Evolutionary conservation across 1,284 basidiomycete species (phyloP).

Genomic region (Pholiota adiposa): DNA sequence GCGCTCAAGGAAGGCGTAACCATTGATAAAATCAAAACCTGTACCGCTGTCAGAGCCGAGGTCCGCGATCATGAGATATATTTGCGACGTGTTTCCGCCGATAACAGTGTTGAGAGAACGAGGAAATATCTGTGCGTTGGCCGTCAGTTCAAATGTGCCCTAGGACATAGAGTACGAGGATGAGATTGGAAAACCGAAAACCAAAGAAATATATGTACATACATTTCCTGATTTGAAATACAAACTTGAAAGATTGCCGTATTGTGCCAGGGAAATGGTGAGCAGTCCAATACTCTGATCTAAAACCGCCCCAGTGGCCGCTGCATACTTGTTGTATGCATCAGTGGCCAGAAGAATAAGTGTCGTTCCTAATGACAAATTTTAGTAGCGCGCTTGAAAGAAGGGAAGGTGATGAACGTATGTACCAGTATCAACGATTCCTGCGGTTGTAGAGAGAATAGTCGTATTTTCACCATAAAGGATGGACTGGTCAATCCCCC

Average conservation of each 20-base stretch:
- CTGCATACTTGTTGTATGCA: constrained; percentile 50
- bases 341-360: constrained; percentile 41
- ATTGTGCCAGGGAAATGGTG: constrained; percentile 55
- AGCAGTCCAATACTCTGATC: constrained; percentile 60
- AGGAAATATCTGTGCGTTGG: constrained; percentile 71
- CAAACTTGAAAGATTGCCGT: constrained; percentile 52
- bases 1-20: constrained; percentile 60
- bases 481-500: constrained; percentile 65
- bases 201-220: neutral
- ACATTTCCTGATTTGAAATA: constrained; percentile 56
- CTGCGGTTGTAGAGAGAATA: constrained; percentile 54
- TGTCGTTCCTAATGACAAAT: constrained; percentile 43
- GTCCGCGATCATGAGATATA: constrained; percentile 56
- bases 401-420: no score
- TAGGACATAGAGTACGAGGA: constrained; percentile 15
- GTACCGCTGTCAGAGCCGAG: constrained; percentile 38
- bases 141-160: constrained; percentile 50
- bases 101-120: constrained; percentile 54
- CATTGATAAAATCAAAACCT: constrained; percentile 55
- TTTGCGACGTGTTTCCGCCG: constrained; percentile 44
- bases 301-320: constrained; percentile 54
- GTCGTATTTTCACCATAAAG: constrained; percentile 46
- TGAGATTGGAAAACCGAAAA: neutral
- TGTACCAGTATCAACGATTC: constrained; percentile 68
- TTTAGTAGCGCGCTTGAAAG: constrained; percentile 3